Evolutionary conservation across 192 early-diverging fungal species (phyloP), one percentile per base, ranked within the genome.

Genomic region (Fimicolochytrium jonesii): DNA sequence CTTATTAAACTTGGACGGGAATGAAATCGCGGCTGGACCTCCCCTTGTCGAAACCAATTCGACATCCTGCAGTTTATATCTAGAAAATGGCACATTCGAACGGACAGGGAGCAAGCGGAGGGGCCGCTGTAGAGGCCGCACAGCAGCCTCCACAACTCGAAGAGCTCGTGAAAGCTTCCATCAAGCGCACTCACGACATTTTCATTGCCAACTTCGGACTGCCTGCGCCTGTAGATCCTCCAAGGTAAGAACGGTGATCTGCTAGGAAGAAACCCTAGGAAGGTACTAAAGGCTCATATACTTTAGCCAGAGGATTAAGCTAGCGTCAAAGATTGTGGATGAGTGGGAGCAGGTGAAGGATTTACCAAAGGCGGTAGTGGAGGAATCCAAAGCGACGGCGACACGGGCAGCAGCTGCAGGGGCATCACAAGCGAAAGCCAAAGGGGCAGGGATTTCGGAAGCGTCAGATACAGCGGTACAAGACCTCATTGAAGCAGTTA

Each of bases 301-400:
- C 33, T 33, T 4, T 59, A 77, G 75, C 51, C 87, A 90, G 70
- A 77, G 83, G 42, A 56, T 84, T 22, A 88, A 86, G 67, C 64
- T 92, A 22, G 74, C 85, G 18, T 75, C 84, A 29, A 92, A 92
- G 74, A 84, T 90, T 50, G 52, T 74, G 48, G 90, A 90, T 43
- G 90, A 92, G 64, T 92, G 87, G 68, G 74, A 77, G 30, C 46
- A 81, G 11, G 75, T 86, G 17, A 75, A 75, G 31, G 80, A 76
- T 46, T 70, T 90, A 17, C 88, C 90, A 37, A 67, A 78, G 23
- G 79, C 74, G 20, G 72, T 90, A 29, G 62, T 62, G 1, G 59
- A 82, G 56, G 65, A 45, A 37, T 64, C 76, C 52, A 56, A 82
- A 80, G 50, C 72, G 52, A 31, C 60, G 5, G 39, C 54, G 41